A percentile compares a stretch with the other conserved stretches of the same genome.
Evolutionary conservation across 1,139 yeast genomes (phyloP).

Genomic region (Debaryomyces nepalensis): DNA sequence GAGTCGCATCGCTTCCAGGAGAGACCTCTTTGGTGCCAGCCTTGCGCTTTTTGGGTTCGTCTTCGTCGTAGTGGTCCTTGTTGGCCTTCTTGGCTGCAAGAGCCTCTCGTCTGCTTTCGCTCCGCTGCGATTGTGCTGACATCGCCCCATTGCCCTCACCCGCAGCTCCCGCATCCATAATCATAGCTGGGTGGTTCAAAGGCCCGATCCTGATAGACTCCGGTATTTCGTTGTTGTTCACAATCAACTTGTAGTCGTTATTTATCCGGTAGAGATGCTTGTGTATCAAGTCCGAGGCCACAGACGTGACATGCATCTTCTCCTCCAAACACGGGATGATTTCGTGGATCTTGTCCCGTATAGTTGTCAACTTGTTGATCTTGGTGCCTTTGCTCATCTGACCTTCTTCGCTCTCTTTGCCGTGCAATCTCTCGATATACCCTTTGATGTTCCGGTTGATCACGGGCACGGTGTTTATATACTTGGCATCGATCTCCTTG

Average conservation of each 20-base stretch:
- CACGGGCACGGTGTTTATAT: conserved; percentile 74
- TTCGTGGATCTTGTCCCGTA: conserved; percentile 60
- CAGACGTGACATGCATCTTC: conserved; percentile 95
- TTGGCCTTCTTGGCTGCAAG: conserved; percentile 81
- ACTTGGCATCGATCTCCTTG: conserved; percentile 94
- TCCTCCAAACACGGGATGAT: conserved; percentile 93
- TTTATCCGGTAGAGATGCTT: conserved; percentile 76
- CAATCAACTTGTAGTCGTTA: conserved; percentile 73
- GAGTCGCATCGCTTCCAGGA: conserved; percentile 11
- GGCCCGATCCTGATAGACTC: conserved; percentile 69
- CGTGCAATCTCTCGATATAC: conserved; percentile 54
- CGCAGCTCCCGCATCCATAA: conserved; percentile 52
- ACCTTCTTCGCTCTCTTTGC: conserved; percentile 8
- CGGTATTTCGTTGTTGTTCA: conserved; percentile 77
- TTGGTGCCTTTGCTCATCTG: conserved; percentile 13
- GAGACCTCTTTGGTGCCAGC: conserved; percentile 12
- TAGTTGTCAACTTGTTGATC: conserved; percentile 32
- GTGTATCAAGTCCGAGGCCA: conserved; percentile 78
- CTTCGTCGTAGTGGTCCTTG: conserved; percentile 43
- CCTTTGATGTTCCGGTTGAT: conserved; percentile 60
- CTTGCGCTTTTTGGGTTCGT: conserved; percentile 16
- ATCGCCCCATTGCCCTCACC: conserved; percentile 42
- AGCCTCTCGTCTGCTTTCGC: conserved; percentile 89
- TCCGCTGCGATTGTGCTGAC: conserved; percentile 70
- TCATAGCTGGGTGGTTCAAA: conserved; percentile 88